Percentiles rank a stretch among this genome's conserved stretches.
phyloP scores from a whole-genome alignment of 179 eudicot species.

The Nepenthes alata region DNA sequence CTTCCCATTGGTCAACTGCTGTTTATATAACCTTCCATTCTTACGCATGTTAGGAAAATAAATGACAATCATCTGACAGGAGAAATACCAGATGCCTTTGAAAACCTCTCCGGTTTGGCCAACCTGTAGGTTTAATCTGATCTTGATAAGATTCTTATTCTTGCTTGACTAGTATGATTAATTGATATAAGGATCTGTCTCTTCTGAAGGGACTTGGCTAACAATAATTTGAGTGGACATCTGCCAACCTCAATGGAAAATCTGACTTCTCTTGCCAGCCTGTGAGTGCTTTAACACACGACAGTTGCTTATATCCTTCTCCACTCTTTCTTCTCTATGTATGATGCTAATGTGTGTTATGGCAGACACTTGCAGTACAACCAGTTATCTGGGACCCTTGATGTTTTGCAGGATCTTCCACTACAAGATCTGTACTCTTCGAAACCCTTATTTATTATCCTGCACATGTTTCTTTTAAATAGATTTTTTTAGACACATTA shows the following conservation, averaged over 20 bases:
- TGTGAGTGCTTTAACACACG: constrained; percentile 34
- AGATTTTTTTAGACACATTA: no score
- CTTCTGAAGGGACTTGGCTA: constrained; percentile 58
- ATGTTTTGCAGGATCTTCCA: constrained; percentile 78
- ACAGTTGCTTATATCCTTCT: constrained; percentile 2
- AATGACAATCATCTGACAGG: constrained; percentile 34
- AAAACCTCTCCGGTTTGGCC: constrained; percentile 33
- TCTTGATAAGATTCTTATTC: constrained; percentile 3
- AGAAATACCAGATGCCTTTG: constrained; percentile 30
- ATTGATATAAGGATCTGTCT: not conserved
- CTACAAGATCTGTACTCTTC: constrained; percentile 51
- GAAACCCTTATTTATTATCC: constrained; percentile 5
- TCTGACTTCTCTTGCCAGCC: constrained; percentile 51
- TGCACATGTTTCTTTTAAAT: not conserved
- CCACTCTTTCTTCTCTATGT: not conserved
- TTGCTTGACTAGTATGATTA: not conserved
- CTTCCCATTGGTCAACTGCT: not conserved
- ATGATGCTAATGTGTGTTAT: constrained; percentile 17
- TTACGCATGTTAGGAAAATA: constrained; percentile 48
- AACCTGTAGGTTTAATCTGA: constrained; percentile 41
- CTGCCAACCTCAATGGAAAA: constrained; percentile 59
- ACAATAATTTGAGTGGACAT: constrained; percentile 60
- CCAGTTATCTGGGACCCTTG: constrained; percentile 84
- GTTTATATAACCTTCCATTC: constrained; percentile 8
- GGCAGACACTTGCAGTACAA: constrained; percentile 87